Base-by-base conservation (phyloP, 768 basidiomycete genomes). In the Russula lepida region DNA sequence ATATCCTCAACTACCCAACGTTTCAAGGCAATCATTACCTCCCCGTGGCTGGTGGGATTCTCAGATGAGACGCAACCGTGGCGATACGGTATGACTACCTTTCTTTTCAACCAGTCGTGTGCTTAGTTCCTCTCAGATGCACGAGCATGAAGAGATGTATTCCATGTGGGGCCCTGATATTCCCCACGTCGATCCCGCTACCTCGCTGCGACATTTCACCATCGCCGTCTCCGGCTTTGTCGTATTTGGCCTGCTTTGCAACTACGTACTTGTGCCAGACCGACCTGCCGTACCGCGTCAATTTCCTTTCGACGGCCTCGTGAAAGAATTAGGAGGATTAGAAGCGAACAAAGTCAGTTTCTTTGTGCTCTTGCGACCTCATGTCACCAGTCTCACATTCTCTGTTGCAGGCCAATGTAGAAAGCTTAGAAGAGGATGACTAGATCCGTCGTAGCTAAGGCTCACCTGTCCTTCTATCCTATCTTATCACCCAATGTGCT, bases 121-220 rank as follows among this genome's bases (percentile, higher is more conserved):
- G 58, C 43, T 62, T 33, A 33, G 27, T n/a, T 32, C 47, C 41
- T 41, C 32, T 48, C 68, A 93, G 91, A 72, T 91, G 33, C 90
- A 89, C 61, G 89, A 91, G 72, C 78, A 82, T 68, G 89, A 92
- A 54, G 91, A 93, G 68, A 75, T 88, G 25, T 73, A 86, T 58
- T 89, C 87, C 39, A 89, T 93, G 87, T 92, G 89, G 89, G 89
- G 89, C 27, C 89, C 89, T 23, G 91, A 93, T 68, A 75, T 82
- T 30, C 81, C 90, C 43, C 78, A 79, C 23, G 74, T 89, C 13
- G 73, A 78, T 13, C 84, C 88, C 27, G 71, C 77, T 7, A 77
- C 71, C 2, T 90, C 91, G 7, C 71, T 86, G 37, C 77, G 79
- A 53, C 86, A 87, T 48, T 87, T 93, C 69, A 66, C 79, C 13